phyloP scores from a whole-genome alignment of 306 rosid species.

The Cotoneaster glaucophyllus region DNA sequence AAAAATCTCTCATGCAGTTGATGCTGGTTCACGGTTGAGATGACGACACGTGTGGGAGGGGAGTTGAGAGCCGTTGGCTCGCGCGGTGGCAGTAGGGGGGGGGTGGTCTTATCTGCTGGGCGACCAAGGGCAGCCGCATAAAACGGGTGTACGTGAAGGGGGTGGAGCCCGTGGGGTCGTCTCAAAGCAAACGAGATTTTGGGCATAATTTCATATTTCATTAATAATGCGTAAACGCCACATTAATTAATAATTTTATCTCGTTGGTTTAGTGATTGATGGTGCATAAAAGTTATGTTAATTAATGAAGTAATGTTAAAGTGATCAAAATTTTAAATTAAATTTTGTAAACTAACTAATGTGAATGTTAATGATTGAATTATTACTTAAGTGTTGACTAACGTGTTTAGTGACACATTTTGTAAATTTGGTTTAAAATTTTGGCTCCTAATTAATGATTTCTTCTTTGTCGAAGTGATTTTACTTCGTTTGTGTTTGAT shows the following conservation, averaged over 20 bases:
- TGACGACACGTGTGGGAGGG: conserved; percentile 35
- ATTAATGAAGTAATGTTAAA: too few species aligned
- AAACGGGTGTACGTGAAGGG: conserved; percentile 47
- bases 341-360: too few species aligned
- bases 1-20: too few species aligned
- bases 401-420: too few species aligned
- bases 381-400: too few species aligned
- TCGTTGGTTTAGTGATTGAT: background rate
- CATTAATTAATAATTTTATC: too few species aligned
- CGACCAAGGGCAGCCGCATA: conserved; percentile 53
- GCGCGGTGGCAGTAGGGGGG: conserved; percentile 5
- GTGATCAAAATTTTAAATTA: too few species aligned
- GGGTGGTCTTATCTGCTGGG: conserved; percentile 61
- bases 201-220: background rate
- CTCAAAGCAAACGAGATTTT: background rate
- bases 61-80: conserved; percentile 35
- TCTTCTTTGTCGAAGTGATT: background rate
- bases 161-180: conserved; percentile 13
- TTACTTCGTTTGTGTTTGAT: too few species aligned
- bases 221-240: too few species aligned
- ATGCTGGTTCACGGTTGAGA: background rate
- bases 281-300: background rate
- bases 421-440: too few species aligned
- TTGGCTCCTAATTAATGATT: too few species aligned
- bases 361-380: too few species aligned